Evolutionary conservation across 208 protist species (phyloP).

Genomic region (Tritrichomonas foetus): DNA sequence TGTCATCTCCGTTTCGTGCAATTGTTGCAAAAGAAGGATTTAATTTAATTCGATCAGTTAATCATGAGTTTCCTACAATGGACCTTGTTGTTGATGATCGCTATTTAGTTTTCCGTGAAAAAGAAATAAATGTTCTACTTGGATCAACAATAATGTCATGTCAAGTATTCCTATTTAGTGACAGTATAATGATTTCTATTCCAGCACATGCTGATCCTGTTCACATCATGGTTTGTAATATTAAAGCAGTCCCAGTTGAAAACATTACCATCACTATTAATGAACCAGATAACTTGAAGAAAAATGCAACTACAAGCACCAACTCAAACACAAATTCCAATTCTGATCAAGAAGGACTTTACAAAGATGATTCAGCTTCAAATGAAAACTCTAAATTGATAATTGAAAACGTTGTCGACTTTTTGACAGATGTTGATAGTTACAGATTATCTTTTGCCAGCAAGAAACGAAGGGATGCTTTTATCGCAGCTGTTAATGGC

Average conservation of each 20-base stretch:
- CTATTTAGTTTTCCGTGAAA: background rate
- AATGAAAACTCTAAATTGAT: too few relatives aligned
- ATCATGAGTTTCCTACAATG: background rate
- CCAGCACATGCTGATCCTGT: background rate
- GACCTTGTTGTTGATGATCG: background rate
- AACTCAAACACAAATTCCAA: too few relatives aligned
- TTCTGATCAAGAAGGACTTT: too few relatives aligned
- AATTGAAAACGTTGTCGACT: background rate
- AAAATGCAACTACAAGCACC: too few relatives aligned
- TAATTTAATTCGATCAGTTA: background rate
- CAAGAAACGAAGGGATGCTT: background rate
- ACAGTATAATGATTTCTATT: background rate
- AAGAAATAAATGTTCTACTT: background rate
- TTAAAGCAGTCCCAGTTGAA: background rate
- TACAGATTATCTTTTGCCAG: background rate
- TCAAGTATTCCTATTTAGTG: background rate
- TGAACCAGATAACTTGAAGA: too few relatives aligned
- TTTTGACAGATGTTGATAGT: background rate
- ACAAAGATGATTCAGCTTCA: too few relatives aligned
- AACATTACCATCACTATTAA: background rate
- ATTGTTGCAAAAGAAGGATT: background rate
- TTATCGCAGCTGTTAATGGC: background rate
- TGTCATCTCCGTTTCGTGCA: background rate
- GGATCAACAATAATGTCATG: background rate
- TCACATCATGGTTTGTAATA: background rate